phyloP scores from a whole-genome alignment of 2,329 filamentous ascomycete genomes.

The Exophiala alcalophila region DNA sequence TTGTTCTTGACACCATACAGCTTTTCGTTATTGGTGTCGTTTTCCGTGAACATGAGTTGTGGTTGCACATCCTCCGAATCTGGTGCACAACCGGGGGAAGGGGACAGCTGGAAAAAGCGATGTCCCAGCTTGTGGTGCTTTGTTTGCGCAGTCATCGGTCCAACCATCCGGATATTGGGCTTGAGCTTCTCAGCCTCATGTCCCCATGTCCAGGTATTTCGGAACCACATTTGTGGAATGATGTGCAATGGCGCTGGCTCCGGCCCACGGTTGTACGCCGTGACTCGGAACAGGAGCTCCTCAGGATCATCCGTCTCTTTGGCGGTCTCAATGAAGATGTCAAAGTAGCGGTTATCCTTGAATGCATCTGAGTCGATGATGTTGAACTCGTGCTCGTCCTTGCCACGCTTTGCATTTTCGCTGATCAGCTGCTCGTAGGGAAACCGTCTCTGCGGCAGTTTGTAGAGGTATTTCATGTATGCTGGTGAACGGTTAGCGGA shows the following conservation, averaged over 20 bases:
- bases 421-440: constrained; percentile 85
- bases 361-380: constrained; percentile 86
- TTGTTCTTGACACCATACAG: constrained; percentile 78
- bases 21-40: constrained; percentile 80
- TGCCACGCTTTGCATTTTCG: constrained; percentile 75
- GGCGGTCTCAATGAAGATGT: constrained; percentile 93
- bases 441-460: constrained; percentile 88
- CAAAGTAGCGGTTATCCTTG: constrained; percentile 88
- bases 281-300: constrained; percentile 88
- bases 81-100: constrained; percentile 78
- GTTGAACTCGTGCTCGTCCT: constrained; percentile 83
- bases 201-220: constrained; percentile 97
- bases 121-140: constrained; percentile 77
- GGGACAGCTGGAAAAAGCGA: constrained; percentile 78
- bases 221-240: constrained; percentile 91
- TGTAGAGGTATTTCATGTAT: constrained; percentile 99
- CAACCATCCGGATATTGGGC: constrained; percentile 68
- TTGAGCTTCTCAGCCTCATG: constrained; percentile 72
- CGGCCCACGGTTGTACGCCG: constrained; percentile 91
- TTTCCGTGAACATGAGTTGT: constrained; percentile 86
- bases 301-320: constrained; percentile 92
- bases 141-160: constrained; percentile 69
- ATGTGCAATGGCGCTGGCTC: constrained; percentile 91
- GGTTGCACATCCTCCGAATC: constrained; percentile 82
- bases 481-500: constrained; percentile 38